Evolutionary conservation across 495 filamentous ascomycete genomes (phyloP), one percentile per base, ranked within the genome.

Genomic region (Trichoderma orchidacearum): DNA sequence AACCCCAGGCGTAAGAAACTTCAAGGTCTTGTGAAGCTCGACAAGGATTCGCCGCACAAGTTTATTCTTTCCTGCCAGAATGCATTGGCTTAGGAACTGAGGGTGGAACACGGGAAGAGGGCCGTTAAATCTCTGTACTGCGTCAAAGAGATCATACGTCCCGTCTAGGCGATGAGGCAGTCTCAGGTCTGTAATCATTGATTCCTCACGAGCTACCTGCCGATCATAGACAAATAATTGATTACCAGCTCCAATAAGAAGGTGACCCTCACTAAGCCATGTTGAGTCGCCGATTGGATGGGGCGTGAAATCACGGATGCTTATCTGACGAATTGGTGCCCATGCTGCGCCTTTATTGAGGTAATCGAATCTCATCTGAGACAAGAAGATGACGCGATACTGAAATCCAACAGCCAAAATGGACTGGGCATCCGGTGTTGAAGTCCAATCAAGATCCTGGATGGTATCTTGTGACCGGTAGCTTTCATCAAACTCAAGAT

Each of bases 361-460:
- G 63, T 97, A 96, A 66, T 97, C 92, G 64, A 92, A 97, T 23
- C 92, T 85, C 71, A 95, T 84, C 67, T 97, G 91, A 23, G 87
- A 84, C n/a, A 95, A 75, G 3, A 97, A 75, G 28, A 93, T 65
- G 21, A 97, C 85, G 54, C 85, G 81, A 60, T 92, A 86, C 12
- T 85, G 83, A 64, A 96, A 96, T 5, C 92, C 91, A 32, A 96
- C 88, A 7, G 92, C 88, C 12, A 97, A 79, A 57, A 97, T 88
- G 2, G 89, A 92, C 65, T 96, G 92, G 60, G 80, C 82, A 62
- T 95, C 90, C 0, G 92, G 90, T 0, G 92, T 96, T 7, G 87
- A 91, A 1, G 91, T 92, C 92, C 92, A 97, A 64, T 96, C 90
- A 7, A 96, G 77, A 63, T 96, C 92, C 59, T 82, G 78, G 31